These are phyloP conservation scores for Dinochytrium kinnereticum DNA, from an alignment of 371 early-diverging fungal genomes.

Conservation along the genomic window DNA sequence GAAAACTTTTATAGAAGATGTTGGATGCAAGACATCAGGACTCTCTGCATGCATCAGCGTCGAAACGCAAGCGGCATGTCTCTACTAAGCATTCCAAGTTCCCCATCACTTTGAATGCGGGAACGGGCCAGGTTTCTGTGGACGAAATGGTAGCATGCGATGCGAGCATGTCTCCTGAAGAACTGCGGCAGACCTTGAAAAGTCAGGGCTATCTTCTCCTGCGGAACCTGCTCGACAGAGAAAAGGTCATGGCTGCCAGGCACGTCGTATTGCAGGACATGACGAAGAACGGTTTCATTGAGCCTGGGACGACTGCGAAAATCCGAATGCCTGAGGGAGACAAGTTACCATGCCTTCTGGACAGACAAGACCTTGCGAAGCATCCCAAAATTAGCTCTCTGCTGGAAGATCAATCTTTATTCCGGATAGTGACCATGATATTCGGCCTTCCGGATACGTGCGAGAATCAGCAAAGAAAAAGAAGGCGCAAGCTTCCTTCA, in stretches of 20 bases:
- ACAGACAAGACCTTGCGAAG: slow-evolving; percentile 4
- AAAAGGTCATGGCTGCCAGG: not conserved
- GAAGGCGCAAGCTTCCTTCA: too few relatives aligned
- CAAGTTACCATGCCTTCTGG: not conserved
- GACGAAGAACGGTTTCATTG: not conserved
- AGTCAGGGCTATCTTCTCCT: not conserved
- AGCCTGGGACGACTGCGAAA: not conserved
- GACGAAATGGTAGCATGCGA: not conserved
- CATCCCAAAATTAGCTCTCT: not conserved
- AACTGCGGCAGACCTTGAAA: not conserved
- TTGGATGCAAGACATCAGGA: too few relatives aligned
- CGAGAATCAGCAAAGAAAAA: too few relatives aligned
- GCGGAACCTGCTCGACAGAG: not conserved
- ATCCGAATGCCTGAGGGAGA: not conserved
- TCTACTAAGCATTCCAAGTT: too few relatives aligned
- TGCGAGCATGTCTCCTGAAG: too few relatives aligned
- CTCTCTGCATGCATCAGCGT: too few relatives aligned
- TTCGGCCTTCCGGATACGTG: too few relatives aligned
- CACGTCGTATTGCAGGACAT: not conserved
- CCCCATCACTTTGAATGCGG: not conserved
- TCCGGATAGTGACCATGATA: not conserved
- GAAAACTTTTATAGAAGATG: too few relatives aligned
- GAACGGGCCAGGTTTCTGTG: not conserved
- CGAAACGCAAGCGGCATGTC: too few relatives aligned
- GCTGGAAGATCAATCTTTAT: not conserved